These are phyloP conservation scores for Fagopyrum esculentum DNA, from an alignment of 148 eudicot species.

Conservation along the genomic window DNA sequence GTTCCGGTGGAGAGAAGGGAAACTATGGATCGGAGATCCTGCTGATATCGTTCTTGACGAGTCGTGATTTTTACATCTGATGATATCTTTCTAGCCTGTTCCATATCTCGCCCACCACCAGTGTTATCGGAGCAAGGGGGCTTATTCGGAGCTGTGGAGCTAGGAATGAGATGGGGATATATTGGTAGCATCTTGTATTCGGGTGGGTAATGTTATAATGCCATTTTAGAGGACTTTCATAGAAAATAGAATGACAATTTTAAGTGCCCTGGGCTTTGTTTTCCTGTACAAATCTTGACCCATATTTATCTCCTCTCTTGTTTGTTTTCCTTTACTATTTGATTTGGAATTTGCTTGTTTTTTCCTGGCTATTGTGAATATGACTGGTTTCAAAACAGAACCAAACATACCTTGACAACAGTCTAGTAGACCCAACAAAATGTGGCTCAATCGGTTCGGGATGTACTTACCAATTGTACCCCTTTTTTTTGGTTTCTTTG, in stretches of 20 bases:
- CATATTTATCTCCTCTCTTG: neutral
- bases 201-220: constrained; percentile 1
- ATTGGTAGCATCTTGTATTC: neutral
- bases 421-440: no score
- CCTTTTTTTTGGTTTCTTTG: no score
- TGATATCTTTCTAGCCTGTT: neutral
- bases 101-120: neutral
- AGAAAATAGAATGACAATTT: neutral
- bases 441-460: no score
- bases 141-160: neutral
- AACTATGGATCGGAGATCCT: constrained; percentile 97
- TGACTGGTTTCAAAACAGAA: no score
- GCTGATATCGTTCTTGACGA: constrained; percentile 82
- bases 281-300: constrained; percentile 11
- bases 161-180: neutral
- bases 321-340: neutral
- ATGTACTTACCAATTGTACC: no score
- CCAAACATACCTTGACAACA: no score
- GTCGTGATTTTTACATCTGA: constrained; percentile 10
- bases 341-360: neutral
- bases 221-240: neutral
- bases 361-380: neutral
- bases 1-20: constrained; percentile 94
- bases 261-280: constrained; percentile 8
- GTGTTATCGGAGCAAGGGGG: neutral